These are phyloP conservation scores for Chaetoceros tenuissimus DNA, from an alignment of 108 stramenopile species.

Conservation along the genomic window DNA sequence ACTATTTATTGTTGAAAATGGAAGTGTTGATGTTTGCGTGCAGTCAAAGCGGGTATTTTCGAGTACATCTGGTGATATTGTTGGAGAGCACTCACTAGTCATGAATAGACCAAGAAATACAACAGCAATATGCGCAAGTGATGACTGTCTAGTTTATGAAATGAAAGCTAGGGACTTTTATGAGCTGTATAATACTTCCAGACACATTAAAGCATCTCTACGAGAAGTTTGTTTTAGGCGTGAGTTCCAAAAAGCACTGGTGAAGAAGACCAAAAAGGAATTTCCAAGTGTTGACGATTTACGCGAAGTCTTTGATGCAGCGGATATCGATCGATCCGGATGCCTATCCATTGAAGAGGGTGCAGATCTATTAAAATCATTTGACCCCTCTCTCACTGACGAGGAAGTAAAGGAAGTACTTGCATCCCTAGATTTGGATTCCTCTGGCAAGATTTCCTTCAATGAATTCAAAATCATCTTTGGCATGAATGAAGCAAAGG, in stretches of 20 bases:
- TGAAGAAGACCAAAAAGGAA: constrained; percentile 37
- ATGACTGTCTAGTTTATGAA: constrained; percentile 41
- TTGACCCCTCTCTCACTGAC: constrained; percentile 63
- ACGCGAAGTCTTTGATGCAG: constrained; percentile 59
- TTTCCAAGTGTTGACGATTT: constrained; percentile 60
- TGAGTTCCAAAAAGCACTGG: constrained; percentile 80
- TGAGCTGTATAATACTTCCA: constrained; percentile 41
- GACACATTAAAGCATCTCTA: constrained; percentile 44
- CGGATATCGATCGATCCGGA: constrained; percentile 43
- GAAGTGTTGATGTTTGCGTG: constrained; percentile 32
- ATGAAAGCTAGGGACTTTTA: constrained; percentile 51
- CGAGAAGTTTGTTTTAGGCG: constrained; percentile 62
- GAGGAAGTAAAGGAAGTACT: constrained; percentile 56
- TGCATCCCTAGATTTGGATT: constrained; percentile 50
- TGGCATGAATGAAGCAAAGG: background rate
- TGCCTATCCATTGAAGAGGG: constrained; percentile 38
- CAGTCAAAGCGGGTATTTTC: constrained; percentile 33
- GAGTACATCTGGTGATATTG: constrained; percentile 51
- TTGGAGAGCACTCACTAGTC: constrained; percentile 62
- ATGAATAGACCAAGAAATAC: constrained; percentile 54
- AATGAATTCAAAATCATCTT: constrained; percentile 69
- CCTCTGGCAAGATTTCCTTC: constrained; percentile 45
- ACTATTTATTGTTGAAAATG: constrained; percentile 54
- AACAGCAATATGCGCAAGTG: constrained; percentile 48
- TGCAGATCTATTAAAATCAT: constrained; percentile 40